Conservation (phyloP, 2,329 filamentous ascomycete genomes). For the Rhexocercosporidium sp. region DNA sequence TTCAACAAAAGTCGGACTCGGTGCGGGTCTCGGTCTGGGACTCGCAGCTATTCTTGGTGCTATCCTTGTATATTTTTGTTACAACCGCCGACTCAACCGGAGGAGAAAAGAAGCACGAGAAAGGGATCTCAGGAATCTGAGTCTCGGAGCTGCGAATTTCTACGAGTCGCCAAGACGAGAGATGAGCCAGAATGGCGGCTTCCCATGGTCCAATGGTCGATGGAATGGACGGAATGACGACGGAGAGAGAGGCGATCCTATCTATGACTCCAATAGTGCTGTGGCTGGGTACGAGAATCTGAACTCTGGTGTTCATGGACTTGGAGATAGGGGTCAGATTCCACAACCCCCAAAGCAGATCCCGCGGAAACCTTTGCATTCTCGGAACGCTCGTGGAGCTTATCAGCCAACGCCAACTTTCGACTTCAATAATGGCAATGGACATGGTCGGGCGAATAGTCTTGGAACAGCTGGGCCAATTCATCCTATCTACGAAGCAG, state of each 20-base stretch:
- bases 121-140: constrained; percentile 58
- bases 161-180: constrained; percentile 29
- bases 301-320: constrained; percentile 28
- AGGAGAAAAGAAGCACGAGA: constrained; percentile 52
- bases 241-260: constrained; percentile 16
- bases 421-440: constrained; percentile 40
- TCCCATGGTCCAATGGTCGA: constrained; percentile 36
- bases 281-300: constrained; percentile 37
- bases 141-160: constrained; percentile 41
- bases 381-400: constrained; percentile 41
- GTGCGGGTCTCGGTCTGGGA: constrained; percentile 69
- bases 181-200: constrained; percentile 32
- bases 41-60: constrained; percentile 56
- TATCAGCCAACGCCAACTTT: constrained; percentile 50
- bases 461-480: constrained; percentile 57
- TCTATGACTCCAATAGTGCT: constrained; percentile 38
- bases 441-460: constrained; percentile 50
- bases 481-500: constrained; percentile 68
- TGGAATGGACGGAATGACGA: constrained; percentile 33
- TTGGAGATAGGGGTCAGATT: constrained; percentile 27
- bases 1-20: constrained; percentile 60
- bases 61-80: constrained; percentile 54
- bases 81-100: constrained; percentile 51
- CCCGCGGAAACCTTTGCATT: constrained; percentile 46
- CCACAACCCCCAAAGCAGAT: constrained; percentile 33